Evolutionary conservation across 805 yeast genomes (phyloP), one percentile per base, ranked within the genome.

Genomic region (Groenewaldozyma salmanticensis): DNA sequence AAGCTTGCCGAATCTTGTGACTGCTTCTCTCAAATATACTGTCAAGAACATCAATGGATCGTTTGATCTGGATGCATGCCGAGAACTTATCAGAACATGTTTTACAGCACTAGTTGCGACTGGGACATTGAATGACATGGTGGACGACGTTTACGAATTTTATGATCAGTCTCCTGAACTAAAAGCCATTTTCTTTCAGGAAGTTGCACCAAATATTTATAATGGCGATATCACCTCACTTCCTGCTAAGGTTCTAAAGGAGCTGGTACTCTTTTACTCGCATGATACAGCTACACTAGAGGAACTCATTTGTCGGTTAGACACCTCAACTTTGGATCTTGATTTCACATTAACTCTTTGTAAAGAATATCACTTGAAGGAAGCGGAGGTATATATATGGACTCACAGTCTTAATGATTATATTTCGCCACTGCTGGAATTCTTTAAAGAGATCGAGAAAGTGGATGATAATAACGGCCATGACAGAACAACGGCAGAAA

Each of bases 281-380:
- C 42, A 57, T 0, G 61, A 67, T 36, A 70, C 74, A 3, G 74
- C 69, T 2, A 50, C 61, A 0, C 64, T 90, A 16, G 87, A 85
- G 35, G 79, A 79, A 43, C 54, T 84, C 24, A 65, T 88, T 7
- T 81, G 94, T 50, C 61, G 75, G 1, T 55, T 90, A 20, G 88
- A 87, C 51, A 67, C 82, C 5, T 51, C 65, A 4, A 71, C 77
- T 9, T 67, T 92, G 38, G 95, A 90, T 54, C 72, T 90, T 29
- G 95, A 90, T 59, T 62, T 79, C 18, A 77, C 95, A 0, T 67
- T 86, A 11, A 67, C 66, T 9, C 60, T 83, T 15, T 80, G 95
- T 55, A 64, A 65, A 31, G 54, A 68, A 45, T 64, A 77, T 49
- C 62, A 71, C 5, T 61, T 88, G 4, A 64, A 67, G 27, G 94